phyloP scores from a whole-genome alignment of 768 basidiomycete genomes.

The Tricholoma sp. region DNA sequence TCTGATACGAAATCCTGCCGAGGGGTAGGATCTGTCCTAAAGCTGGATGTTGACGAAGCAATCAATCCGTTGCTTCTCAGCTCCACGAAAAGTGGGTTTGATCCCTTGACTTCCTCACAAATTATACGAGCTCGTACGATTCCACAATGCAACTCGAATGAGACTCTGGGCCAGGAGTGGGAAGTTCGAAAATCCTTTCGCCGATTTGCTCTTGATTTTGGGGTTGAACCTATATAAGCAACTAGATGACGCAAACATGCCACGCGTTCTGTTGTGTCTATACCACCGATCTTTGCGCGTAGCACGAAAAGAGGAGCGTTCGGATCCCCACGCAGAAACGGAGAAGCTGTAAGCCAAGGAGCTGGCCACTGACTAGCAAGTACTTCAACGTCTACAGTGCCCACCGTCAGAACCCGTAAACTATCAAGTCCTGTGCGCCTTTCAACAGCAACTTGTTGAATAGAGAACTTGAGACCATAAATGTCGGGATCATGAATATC shows the following conservation, averaged over 20 bases:
- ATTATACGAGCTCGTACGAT: slow-evolving; percentile 46
- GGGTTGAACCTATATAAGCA: slow-evolving; percentile 12
- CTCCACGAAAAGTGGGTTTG: slow-evolving; percentile 48
- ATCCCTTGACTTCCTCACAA: slow-evolving; percentile 36
- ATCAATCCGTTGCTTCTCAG: slow-evolving; percentile 50
- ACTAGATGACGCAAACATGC: slow-evolving; percentile 42
- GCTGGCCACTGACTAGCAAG: slow-evolving; percentile 59
- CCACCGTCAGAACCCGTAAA: slow-evolving; percentile 40
- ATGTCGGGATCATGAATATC: slow-evolving; percentile 41
- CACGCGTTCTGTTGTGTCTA: slow-evolving; percentile 50
- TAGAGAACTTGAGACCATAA: slow-evolving; percentile 40
- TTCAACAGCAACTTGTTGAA: slow-evolving; percentile 41
- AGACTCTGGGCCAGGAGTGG: slow-evolving; percentile 42
- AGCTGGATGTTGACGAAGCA: slow-evolving; percentile 38
- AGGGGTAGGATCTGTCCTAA: slow-evolving; percentile 22
- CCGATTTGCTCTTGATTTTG: slow-evolving; percentile 5
- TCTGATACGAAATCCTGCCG: slow-evolving; percentile 21
- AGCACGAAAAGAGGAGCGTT: slow-evolving; percentile 53
- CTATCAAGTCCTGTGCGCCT: slow-evolving; percentile 31
- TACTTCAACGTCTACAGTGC: slow-evolving; percentile 32
- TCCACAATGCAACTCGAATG: slow-evolving; percentile 44
- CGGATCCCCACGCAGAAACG: slow-evolving; percentile 52
- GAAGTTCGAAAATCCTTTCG: slow-evolving; percentile 19
- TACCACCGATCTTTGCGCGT: slow-evolving; percentile 34
- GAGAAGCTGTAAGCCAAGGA: slow-evolving; percentile 43